These are phyloP conservation scores for Globisporangium nodosum DNA, from an alignment of 352 stramenopile genomes.

Conservation along the genomic window DNA sequence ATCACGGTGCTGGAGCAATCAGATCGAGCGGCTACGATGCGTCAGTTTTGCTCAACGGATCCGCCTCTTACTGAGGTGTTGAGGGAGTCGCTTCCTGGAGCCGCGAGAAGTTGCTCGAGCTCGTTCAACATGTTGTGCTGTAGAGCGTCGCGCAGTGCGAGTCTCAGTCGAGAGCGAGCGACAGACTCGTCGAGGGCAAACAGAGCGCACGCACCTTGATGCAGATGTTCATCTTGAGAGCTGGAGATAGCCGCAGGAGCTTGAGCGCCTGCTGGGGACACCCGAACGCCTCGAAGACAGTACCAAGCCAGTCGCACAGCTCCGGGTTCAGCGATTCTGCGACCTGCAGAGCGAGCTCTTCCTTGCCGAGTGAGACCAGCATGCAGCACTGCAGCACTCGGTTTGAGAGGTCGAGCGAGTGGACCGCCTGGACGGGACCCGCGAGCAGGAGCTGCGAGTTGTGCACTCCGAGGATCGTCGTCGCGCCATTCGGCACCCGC, in stretches of 20 bases:
- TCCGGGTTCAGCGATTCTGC: slow-evolving; percentile 32
- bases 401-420: slow-evolving; percentile 59
- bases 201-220: slow-evolving; percentile 35
- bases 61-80: slow-evolving; percentile 31
- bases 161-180: too few relatives aligned
- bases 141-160: too few relatives aligned
- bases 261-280: slow-evolving; percentile 32
- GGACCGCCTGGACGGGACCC: slow-evolving; percentile 33
- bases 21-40: too few relatives aligned
- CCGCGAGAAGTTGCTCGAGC: slow-evolving; percentile 27
- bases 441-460: slow-evolving; percentile 52
- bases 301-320: slow-evolving; percentile 43
- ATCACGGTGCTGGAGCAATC: too few relatives aligned
- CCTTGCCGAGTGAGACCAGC: slow-evolving; percentile 44
- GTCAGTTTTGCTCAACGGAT: not conserved
- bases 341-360: slow-evolving; percentile 35
- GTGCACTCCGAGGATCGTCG: slow-evolving; percentile 39
- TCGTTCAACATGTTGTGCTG: slow-evolving; percentile 37
- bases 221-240: slow-evolving; percentile 54
- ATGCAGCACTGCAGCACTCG: slow-evolving; percentile 60
- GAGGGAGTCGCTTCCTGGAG: slow-evolving; percentile 22
- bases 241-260: slow-evolving; percentile 31
- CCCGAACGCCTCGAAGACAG: slow-evolving; percentile 66
- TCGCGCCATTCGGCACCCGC: slow-evolving; percentile 34
- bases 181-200: not conserved